Percentiles rank a stretch among this genome's conserved stretches.
These are phyloP conservation scores for Senna tora DNA, from an alignment of 306 rosid genomes.

Conservation along the genomic window DNA sequence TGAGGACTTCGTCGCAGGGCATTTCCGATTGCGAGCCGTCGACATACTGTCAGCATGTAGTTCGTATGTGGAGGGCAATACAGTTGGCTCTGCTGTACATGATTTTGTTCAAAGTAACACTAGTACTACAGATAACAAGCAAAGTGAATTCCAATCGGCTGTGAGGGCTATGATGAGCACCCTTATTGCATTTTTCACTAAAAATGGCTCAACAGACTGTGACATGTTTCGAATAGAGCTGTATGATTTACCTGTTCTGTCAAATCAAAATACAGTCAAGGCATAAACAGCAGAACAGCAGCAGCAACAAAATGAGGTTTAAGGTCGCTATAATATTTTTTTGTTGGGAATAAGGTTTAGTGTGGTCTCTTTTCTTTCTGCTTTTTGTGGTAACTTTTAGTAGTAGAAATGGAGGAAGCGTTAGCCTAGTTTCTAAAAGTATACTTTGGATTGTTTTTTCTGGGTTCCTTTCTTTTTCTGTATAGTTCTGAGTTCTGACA, in stretches of 20 bases:
- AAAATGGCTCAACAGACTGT: conserved; percentile 65
- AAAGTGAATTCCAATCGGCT: conserved; percentile 50
- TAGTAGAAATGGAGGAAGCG: conserved; percentile 10
- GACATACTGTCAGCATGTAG: conserved; percentile 64
- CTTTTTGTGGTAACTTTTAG: conserved; percentile 24
- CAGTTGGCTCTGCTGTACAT: conserved; percentile 54
- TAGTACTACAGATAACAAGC: not conserved
- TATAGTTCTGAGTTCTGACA: too few relatives aligned
- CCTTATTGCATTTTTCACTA: conserved; percentile 62
- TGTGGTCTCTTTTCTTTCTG: conserved; percentile 6
- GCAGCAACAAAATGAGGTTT: conserved; percentile 29
- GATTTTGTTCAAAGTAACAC: conserved; percentile 14
- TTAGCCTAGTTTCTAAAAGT: not conserved
- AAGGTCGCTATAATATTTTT: conserved; percentile 19
- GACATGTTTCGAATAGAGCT: conserved; percentile 55
- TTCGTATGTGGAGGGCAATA: conserved; percentile 61
- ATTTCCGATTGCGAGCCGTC: conserved; percentile 54
- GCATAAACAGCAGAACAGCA: conserved; percentile 27
- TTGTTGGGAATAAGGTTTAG: conserved; percentile 32
- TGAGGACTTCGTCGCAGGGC: conserved; percentile 65
- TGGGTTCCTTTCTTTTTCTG: too few relatives aligned
- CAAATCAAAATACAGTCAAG: conserved; percentile 38
- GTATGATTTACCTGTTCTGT: conserved; percentile 24
- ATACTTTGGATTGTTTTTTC: too few relatives aligned
- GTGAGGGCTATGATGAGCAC: conserved; percentile 61